Evolutionary conservation across 345 rosid genomes (phyloP), one percentile per base, ranked within the genome.

Genomic region (Boechera retrofracta): DNA sequence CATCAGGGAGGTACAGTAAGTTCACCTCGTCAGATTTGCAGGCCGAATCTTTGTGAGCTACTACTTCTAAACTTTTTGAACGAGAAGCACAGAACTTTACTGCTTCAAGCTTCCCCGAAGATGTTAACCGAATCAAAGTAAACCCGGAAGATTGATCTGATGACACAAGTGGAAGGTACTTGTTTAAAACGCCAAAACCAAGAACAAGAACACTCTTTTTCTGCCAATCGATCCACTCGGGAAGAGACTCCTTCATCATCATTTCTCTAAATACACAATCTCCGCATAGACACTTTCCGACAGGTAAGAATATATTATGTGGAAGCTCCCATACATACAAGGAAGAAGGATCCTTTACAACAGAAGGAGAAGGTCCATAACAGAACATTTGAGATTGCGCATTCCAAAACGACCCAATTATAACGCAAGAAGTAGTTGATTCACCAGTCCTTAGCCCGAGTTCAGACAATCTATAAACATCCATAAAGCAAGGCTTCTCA

Each of bases 341-440:
- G 21, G 88, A 78, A 45, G 76, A 81, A 45, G 80, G 75, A 70
- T 73, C 47, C 31, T 78, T 65, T 3, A 52, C 72, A 82, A 77
- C 69, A 71, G 81, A 84, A n/a, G 74, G 60, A 32, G 84, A 78
- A 68, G 91, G 88, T 64, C 93, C 95, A 82, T 79, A 91, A 75
- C 85, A 84, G 74, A 91, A 91, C 69, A 88, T 81, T 55, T 81
- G 69, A 64, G 88, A 91, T 72, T 88, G 84, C 28, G 82, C 83
- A 72, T 81, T 86, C 93, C 91, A 88, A 77, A 89, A 89, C 4
- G 95, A 89, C 26, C 97, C 95, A 16, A 88, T 51, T 44, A 91
- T 35, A 67, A 91, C 77, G 54, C 86, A 86, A 16, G 64, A 89
- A 47, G 89, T 91, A 15, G 72, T 10, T 72, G 86, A 77, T 70